Conservation (phyloP, 208 protist species). For the Endotrypanum monterogeii region DNA sequence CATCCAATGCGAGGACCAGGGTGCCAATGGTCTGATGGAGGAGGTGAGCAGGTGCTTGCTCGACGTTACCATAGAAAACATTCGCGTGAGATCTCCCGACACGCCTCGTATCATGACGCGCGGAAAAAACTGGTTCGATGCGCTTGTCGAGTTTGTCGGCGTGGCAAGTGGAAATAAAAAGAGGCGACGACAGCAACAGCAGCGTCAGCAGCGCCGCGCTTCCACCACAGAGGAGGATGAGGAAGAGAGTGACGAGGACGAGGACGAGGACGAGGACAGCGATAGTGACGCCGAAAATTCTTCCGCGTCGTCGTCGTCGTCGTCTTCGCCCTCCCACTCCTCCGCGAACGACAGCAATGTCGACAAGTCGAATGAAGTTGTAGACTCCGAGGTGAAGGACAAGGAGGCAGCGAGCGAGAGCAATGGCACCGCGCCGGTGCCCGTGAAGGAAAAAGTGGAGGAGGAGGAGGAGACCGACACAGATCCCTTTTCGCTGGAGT, state of each 20-base stretch:
- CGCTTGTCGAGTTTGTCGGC: constrained; percentile 74
- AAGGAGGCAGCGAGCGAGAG: constrained; percentile 1
- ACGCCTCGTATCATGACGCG: constrained; percentile 53
- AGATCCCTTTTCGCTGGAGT: constrained; percentile 41
- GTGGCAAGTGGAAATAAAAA: constrained; percentile 79
- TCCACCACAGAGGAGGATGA: constrained; percentile 18
- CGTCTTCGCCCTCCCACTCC: neutral
- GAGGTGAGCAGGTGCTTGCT: constrained; percentile 68
- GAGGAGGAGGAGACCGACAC: constrained; percentile 27
- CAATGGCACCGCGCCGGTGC: neutral
- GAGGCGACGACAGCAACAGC: constrained; percentile 39
- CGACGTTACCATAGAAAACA: constrained; percentile 54
- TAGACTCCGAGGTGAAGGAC: neutral
- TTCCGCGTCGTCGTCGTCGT: neutral
- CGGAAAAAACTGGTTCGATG: constrained; percentile 82
- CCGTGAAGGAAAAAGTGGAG: too few species aligned
- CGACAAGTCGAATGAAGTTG: constrained; percentile 20
- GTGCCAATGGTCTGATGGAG: constrained; percentile 82
- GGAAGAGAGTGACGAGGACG: constrained; percentile 31
- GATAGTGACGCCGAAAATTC: constrained; percentile 6
- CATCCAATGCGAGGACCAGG: constrained; percentile 57
- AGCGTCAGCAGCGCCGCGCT: constrained; percentile 19
- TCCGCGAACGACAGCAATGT: neutral
- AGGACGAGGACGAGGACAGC: constrained; percentile 9
- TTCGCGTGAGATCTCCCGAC: constrained; percentile 46